Conservation (phyloP, 371 early-diverging fungal species). For the Mortierella sp. region DNA sequence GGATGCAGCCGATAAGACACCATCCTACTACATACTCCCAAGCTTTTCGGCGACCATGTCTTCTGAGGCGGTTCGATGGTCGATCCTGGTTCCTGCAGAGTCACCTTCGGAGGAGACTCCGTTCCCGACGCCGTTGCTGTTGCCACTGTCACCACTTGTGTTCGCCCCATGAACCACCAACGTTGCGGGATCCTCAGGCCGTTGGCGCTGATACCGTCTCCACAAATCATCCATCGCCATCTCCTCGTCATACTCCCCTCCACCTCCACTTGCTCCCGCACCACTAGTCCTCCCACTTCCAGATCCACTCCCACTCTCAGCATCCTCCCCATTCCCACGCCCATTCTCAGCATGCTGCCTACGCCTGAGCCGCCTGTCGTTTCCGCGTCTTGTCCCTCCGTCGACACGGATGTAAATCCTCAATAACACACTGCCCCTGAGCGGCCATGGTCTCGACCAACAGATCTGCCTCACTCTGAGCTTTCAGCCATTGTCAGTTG, state of each 20-base stretch:
- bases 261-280: not conserved
- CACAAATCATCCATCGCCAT: constrained; percentile 21
- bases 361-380: constrained; percentile 8
- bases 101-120: constrained; percentile 9
- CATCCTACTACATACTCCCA: constrained; percentile 48
- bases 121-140: not conserved
- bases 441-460: constrained; percentile 49
- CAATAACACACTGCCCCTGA: constrained; percentile 29
- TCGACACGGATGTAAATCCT: constrained; percentile 36
- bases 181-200: not conserved
- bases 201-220: constrained; percentile 26
- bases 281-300: not conserved
- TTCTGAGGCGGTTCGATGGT: constrained; percentile 9
- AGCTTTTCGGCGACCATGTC: constrained; percentile 25
- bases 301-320: not conserved
- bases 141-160: not conserved
- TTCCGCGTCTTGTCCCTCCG: constrained; percentile 21
- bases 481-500: constrained; percentile 48
- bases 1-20: constrained; percentile 37
- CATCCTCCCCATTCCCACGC: not conserved
- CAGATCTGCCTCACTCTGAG: constrained; percentile 48
- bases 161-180: not conserved
- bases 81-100: not conserved
- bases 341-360: constrained; percentile 9
- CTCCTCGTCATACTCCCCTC: constrained; percentile 19